Evolutionary conservation across 441 rosid genomes (phyloP).

Genomic region (Pelargonium citronellum): DNA sequence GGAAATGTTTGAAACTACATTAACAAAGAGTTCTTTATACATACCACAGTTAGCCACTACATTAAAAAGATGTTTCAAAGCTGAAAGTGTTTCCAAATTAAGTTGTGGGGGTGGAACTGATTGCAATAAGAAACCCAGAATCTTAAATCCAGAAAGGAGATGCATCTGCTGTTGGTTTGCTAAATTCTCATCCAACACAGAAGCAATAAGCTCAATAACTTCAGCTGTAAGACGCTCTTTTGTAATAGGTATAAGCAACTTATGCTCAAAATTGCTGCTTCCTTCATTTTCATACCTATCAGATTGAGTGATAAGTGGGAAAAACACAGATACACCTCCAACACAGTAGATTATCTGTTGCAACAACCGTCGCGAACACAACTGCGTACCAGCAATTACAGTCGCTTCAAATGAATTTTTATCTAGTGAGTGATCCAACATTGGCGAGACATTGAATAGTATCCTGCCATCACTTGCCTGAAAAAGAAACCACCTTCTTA

Average conservation of each 20-base stretch:
- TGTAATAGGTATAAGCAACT: conserved; percentile 52
- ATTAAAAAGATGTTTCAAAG: conserved; percentile 80
- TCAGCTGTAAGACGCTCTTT: conserved; percentile 91
- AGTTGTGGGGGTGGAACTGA: conserved; percentile 89
- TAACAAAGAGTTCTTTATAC: conserved; percentile 24
- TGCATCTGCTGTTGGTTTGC: conserved; percentile 98
- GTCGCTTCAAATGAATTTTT: conserved; percentile 76
- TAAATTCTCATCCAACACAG: conserved; percentile 88
- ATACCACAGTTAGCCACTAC: conserved; percentile 71
- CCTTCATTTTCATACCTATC: conserved; percentile 72
- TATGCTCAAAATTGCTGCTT: conserved; percentile 42
- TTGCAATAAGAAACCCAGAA: conserved; percentile 89
- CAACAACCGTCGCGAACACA: conserved; percentile 92
- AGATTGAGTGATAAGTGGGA: conserved; percentile 85
- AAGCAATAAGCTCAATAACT: conserved; percentile 92
- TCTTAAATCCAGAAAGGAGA: conserved; percentile 87
- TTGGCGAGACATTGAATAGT: conserved; percentile 80
- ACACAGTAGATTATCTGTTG: conserved; percentile 97
- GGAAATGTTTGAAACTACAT: neutral
- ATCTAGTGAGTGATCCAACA: conserved; percentile 55
- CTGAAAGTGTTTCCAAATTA: conserved; percentile 87
- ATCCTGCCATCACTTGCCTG: conserved; percentile 93
- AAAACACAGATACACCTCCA: conserved; percentile 96
- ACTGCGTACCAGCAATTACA: conserved; percentile 72
- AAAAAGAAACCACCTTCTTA: conserved; percentile 29